Evolutionary conservation across 1,139 yeast species (phyloP), one percentile per base, ranked within the genome.

Genomic region (Yamadazyma blattariae): DNA sequence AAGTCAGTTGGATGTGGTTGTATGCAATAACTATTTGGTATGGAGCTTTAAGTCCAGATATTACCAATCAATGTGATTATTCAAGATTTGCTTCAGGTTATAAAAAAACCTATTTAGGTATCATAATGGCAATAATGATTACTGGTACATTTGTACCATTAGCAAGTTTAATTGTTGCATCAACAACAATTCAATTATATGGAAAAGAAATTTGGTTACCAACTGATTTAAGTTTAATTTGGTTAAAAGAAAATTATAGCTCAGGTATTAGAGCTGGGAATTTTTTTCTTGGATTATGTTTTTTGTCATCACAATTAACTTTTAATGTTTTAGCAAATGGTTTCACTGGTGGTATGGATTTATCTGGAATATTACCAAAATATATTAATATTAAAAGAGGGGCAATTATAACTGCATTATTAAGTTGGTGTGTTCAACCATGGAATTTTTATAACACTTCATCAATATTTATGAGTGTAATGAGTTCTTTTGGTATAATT

Each of bases 61-160:
- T 65, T 20, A 56, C 73, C 19, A 71, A 71, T 45, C 70, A 66
- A 38, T 54, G 67, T 10, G 75, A 69, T 18, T 69, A 67, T 27
- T 59, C 74, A 25, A 54, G 74, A 45, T 69, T 67, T 47, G 62
- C 72, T 7, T 39, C 46, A 4, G 38, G 42, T 2, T 25, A 29
- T 13, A 38, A 27, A 26, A 42, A 43, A 12, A 46, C 49, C 29
- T 35, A 45, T 23, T 27, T 25, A 18, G 56, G 55, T 3, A 49
- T 46, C 5, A 41, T 50, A 13, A 23, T 31, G 11, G 36, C 56
- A 2, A 34, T 51, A 5, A 37, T 51, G 41, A 34, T 44, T 5
- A 42, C 51, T 1, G 57, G 57, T 2, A 51, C 57, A 5, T 41
- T 53, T 28, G 51, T 52, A 2, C 58, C 58, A 2, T 36, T 53